Evolutionary conservation across 495 filamentous ascomycete species (phyloP), one percentile per base, ranked within the genome.

Genomic region (Sporormia fimetaria): DNA sequence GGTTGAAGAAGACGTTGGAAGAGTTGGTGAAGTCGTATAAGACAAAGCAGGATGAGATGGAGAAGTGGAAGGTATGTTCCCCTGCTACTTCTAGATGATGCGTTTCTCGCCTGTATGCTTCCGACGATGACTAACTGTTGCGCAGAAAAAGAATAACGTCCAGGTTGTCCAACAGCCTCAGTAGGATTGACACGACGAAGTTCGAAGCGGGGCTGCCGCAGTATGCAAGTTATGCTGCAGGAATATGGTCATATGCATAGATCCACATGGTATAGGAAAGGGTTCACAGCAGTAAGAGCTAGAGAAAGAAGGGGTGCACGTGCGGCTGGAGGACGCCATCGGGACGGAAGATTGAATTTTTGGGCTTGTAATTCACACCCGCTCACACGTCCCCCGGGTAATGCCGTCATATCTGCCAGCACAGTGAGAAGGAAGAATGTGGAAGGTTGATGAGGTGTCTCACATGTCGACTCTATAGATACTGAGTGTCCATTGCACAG

Each of bases 21-120:
- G 87, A 94, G 52, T 64, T 98, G 44, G 69, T 98, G 60, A 95
- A 94, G 71, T 85, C 95, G 63, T 98, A 98, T 69, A 92, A 92
- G 69, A 64, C 67, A 17, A 92, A 94, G 66, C 87, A 98, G 65
- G 73, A 80, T 21, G 90, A 98, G 58, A 75, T 98, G 69, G 90
- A 98, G 58, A 87, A 76, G 61, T 98, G 90, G 90, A 98, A 98
- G 84, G 90, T 93, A 65, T 27, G 76, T 55, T 32, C 12, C 11
- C 25, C 20, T 10, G 27, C 31, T 27, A 21, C 20, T 10, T 37
- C 14, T 22, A 49, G 2, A 39, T 5, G 28, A 18, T 14, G 16
- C 17, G 14, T 15, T 23, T 7, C 25, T 31, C 27, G 27, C 11
- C 15, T 9, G 6, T 10, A 3, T 38, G 3, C 5, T 18, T 20